A percentile compares a stretch with the other conserved stretches of the same genome.
These are phyloP conservation scores for Ophiocordyceps camponoti-rufipedis DNA, from an alignment of 2,329 filamentous ascomycete species.

Conservation along the genomic window DNA sequence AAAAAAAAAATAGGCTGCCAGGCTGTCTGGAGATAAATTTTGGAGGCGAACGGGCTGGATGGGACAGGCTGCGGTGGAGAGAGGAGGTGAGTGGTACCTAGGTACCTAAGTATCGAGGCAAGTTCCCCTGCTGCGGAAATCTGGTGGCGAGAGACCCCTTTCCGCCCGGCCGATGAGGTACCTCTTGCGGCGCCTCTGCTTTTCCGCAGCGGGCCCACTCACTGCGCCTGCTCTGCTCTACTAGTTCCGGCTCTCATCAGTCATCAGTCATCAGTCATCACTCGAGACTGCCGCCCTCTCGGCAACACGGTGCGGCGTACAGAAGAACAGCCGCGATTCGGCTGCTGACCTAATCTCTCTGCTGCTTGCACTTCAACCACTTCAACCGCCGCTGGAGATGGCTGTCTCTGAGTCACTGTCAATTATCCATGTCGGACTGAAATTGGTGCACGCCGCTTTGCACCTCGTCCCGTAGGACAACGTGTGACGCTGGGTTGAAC, in stretches of 20 bases:
- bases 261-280: too few species aligned
- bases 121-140: not conserved
- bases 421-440: too few species aligned
- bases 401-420: too few species aligned
- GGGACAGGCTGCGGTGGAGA: not conserved
- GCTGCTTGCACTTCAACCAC: too few species aligned
- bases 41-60: constrained; percentile 7
- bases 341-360: not conserved
- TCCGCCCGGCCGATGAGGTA: not conserved
- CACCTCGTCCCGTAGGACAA: too few species aligned
- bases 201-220: not conserved
- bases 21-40: constrained; percentile 14
- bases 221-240: too few species aligned
- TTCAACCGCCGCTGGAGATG: too few species aligned
- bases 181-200: not conserved
- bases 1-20: constrained; percentile 7
- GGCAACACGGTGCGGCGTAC: not conserved
- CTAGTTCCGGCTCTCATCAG: too few species aligned
- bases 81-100: not conserved
- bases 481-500: too few species aligned
- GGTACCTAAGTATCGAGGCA: not conserved
- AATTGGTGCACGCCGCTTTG: too few species aligned
- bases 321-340: not conserved
- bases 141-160: not conserved
- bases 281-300: not conserved